Evolutionary conservation across 2,329 filamentous ascomycete genomes (phyloP), one percentile per base, ranked within the genome.

Genomic region (Fusarium sp.): DNA sequence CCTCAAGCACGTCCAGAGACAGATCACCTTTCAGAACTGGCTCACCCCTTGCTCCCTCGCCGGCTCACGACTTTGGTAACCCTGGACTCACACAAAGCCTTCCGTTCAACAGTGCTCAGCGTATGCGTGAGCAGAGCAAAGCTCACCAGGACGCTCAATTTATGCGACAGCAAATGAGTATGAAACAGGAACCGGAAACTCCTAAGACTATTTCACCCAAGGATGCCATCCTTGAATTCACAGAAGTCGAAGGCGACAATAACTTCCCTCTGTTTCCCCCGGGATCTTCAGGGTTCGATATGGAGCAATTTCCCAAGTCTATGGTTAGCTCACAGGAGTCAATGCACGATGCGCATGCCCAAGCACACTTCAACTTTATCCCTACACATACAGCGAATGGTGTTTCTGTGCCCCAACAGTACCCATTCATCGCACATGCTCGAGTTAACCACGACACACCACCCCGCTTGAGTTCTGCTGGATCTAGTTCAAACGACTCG

Each of bases 161-260:
- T 11, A 67, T 82, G 19, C 81, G 80, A 41, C 79, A 82, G 20
- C 81, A 83, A 35, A 73, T 83, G 65, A 69, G 52, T 67, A 77
- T 57, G 74, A 80, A 67, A 71, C 69, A 80, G 27, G 78, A 84
- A 45, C 81, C 83, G 1, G 78, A 83, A 7, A 85, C 84, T 0
- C 85, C 90, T n/a, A 92, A 93, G 78, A 97, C 95, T 0, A 97
- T 99, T 46, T 98, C 95, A 2, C 96, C 95, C 23, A 96, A 97
- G 80, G 95, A 98, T 74, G 92, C 94, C 2, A 81, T 97, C 62
- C 81, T 97, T 49, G 94, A 97, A 62, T 97, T 94, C 76, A 87
- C 90, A 64, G 93, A 96, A 39, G 79, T 83, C 0, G 92, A 94
- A 4, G 89, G 90, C 19, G 90, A 91, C 47, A 81, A 86, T 6